These are phyloP conservation scores for Podospora appendiculata DNA, from an alignment of 495 filamentous ascomycete genomes.

Conservation along the genomic window DNA sequence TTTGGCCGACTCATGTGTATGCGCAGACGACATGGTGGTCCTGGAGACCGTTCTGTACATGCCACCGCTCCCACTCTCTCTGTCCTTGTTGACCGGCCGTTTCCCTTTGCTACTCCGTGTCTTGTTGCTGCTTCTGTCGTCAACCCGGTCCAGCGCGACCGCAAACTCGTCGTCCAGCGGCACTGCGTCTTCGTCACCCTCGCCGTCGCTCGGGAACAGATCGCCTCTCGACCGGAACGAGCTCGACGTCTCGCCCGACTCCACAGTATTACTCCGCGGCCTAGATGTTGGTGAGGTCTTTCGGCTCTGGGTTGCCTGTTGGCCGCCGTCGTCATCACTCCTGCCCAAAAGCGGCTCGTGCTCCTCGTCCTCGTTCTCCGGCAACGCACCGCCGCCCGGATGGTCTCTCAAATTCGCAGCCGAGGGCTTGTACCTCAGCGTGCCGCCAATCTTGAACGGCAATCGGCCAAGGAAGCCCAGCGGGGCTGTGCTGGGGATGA, in stretches of 20 bases:
- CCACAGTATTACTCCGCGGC: constrained; percentile 70
- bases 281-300: constrained; percentile 23
- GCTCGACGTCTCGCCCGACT: constrained; percentile 77
- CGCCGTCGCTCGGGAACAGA: constrained; percentile 85
- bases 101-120: constrained; percentile 54
- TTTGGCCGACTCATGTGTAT: constrained; percentile 21
- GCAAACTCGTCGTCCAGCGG: constrained; percentile 92
- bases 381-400: constrained; percentile 43
- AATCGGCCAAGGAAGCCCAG: constrained; percentile 80
- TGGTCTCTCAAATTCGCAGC: constrained; percentile 89
- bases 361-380: constrained; percentile 44
- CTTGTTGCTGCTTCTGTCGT: constrained; percentile 67
- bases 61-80: constrained; percentile 1
- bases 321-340: constrained; percentile 40
- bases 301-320: constrained; percentile 18
- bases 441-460: constrained; percentile 79
- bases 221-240: constrained; percentile 91
- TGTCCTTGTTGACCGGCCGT: constrained; percentile 41
- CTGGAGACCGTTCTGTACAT: constrained; percentile 49
- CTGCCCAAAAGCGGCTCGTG: constrained; percentile 62
- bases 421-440: constrained; percentile 79
- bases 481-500: constrained; percentile 80
- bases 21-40: constrained; percentile 44
- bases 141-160: constrained; percentile 61
- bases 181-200: constrained; percentile 82